Conservation (phyloP, 2,329 filamentous ascomycete genomes). For the Fusarium abutilonis region DNA sequence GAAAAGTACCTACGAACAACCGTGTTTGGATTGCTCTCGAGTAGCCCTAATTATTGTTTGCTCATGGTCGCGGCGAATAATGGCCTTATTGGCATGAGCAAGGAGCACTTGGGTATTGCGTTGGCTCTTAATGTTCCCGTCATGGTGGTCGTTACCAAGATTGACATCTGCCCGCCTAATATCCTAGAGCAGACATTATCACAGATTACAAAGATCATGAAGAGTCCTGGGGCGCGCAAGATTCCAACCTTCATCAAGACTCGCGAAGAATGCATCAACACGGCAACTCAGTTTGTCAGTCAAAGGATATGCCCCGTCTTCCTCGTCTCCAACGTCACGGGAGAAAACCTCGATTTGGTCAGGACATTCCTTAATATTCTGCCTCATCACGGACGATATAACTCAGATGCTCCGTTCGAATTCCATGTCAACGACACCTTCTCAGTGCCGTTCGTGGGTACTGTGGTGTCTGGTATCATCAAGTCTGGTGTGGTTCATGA, state of each 20-base stretch:
- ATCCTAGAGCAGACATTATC: slow-evolving; percentile 93
- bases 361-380: slow-evolving; percentile 94
- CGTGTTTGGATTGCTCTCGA: slow-evolving; percentile 92
- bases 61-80: slow-evolving; percentile 99
- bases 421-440: slow-evolving; percentile 98
- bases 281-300: slow-evolving; percentile 93
- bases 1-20: slow-evolving; percentile 95
- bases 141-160: slow-evolving; percentile 98
- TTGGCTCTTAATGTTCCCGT: slow-evolving; percentile 95
- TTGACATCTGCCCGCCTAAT: slow-evolving; percentile 96
- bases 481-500: slow-evolving; percentile 88
- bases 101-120: slow-evolving; percentile 95
- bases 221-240: slow-evolving; percentile 91
- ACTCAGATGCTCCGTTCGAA: slow-evolving; percentile 87
- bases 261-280: slow-evolving; percentile 91
- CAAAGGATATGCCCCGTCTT: slow-evolving; percentile 97
- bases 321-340: slow-evolving; percentile 97
- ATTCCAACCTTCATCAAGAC: slow-evolving; percentile 96
- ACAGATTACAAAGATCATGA: slow-evolving; percentile 91
- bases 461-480: slow-evolving; percentile 93
- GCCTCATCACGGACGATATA: slow-evolving; percentile 92
- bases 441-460: slow-evolving; percentile 96
- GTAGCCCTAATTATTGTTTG: slow-evolving; percentile 95
- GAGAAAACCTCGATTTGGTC: slow-evolving; percentile 88
- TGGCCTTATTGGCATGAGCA: slow-evolving; percentile 96